Conservation (phyloP, 2,329 filamentous ascomycete genomes). For the Phialophora expanda region DNA sequence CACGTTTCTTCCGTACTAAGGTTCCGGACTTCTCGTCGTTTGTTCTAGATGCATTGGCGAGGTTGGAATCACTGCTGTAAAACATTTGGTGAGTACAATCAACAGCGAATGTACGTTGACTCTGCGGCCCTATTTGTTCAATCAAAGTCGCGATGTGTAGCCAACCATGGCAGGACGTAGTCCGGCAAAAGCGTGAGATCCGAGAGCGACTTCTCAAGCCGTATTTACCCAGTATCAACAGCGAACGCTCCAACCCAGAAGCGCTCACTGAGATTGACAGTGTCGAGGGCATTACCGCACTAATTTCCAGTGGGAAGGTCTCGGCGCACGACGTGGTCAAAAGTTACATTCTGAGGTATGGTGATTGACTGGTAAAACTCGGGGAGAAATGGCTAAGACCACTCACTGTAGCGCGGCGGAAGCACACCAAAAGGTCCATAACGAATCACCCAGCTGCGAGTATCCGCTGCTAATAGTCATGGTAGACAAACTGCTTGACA, state of each 20-base stretch:
- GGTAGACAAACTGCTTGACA: conserved; percentile 48
- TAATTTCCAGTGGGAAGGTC: conserved; percentile 39
- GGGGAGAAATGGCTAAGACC: neutral
- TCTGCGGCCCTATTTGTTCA: too few relatives aligned
- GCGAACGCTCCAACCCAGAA: neutral
- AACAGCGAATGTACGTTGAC: too few relatives aligned
- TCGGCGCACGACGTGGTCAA: conserved; percentile 42
- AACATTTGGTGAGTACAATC: too few relatives aligned
- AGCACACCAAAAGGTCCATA: conserved; percentile 40
- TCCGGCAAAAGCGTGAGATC: conserved; percentile 41
- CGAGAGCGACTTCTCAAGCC: conserved; percentile 42
- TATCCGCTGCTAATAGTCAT: neutral
- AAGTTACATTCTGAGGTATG: conserved; percentile 47
- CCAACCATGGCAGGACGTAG: conserved; percentile 43
- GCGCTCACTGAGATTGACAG: conserved; percentile 40
- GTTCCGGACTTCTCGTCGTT: too few relatives aligned
- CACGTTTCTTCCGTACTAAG: too few relatives aligned
- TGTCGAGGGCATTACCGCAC: conserved; percentile 37
- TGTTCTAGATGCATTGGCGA: too few relatives aligned
- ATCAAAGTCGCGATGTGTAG: conserved; percentile 56
- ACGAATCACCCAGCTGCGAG: neutral
- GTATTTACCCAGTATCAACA: conserved; percentile 36
- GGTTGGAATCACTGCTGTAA: too few relatives aligned
- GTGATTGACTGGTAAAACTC: conserved; percentile 25
- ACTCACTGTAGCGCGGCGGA: conserved; percentile 36